Base-by-base conservation (phyloP, 352 stramenopile species). In the Globisporangium megalacanthum region DNA sequence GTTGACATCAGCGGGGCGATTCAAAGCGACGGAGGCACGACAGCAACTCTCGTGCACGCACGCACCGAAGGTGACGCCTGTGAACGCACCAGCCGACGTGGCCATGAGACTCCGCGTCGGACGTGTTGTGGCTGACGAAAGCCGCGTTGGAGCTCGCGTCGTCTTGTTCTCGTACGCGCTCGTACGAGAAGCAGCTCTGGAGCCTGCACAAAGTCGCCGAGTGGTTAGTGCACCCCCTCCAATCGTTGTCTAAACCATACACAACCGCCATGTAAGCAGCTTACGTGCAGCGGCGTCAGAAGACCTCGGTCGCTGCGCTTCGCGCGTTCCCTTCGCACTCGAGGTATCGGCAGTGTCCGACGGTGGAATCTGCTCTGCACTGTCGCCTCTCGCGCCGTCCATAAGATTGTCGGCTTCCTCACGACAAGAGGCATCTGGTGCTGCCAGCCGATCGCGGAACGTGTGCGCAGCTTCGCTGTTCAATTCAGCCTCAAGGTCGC, bases 401-500 rank as follows among this genome's bases (percentile, higher is more conserved):
- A 39, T 13, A 1, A 39, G 35, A 13, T 5, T 5, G 35, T 61
- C 35, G 10, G 42, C 20, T 1, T 49, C 36, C 31, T 19, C 10
- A 25, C 20, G n/a, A 14, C 33, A 3, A n/a, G 19, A 25, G 31
- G 42, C 49, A 35, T 48, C 14, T 3, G 14, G 51, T 9, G 14
- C 11, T 10, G 20, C 53, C 14, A 87, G 60, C 2, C 74, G 70
- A 20, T 75, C 65, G 4, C 52, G 71, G 56, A 80, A 86, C 51
- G 69, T 64, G 13, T 70, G 46, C 0, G 79, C 78, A 0, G 51
- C 57, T 0, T 70, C 68, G 46, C 77, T 77, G 11, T 65, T 77
- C 19, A 88, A 41, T 56, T 88, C 79, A 0, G 53, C 48, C 31
- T 79, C 59, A 11, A 89, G 58, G 35, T 89, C 68, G 7, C 58